Percentiles rank a stretch among this genome's conserved stretches.
Evolutionary conservation across 495 filamentous ascomycete species (phyloP).

Genomic region (Darksidea phi): DNA sequence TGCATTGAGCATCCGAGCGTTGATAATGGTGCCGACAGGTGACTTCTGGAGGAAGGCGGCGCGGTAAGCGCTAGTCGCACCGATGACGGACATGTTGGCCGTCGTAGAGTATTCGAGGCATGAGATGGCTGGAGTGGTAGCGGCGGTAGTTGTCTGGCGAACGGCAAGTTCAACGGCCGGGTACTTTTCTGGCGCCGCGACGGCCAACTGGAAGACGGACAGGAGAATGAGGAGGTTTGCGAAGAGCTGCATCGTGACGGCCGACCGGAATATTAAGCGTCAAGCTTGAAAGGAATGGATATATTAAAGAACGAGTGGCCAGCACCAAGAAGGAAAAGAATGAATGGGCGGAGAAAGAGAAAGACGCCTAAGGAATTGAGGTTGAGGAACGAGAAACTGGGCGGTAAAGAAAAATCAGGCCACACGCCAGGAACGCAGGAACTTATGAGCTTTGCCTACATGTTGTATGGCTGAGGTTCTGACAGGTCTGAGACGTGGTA

Average conservation of each 20-base stretch:
- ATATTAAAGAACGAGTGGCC: conserved; percentile 1
- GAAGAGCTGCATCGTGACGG: conserved; percentile 12
- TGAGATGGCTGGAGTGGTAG: neutral
- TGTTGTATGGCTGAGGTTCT: neutral
- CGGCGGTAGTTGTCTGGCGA: conserved; percentile 13
- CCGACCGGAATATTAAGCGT: neutral
- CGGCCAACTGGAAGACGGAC: conserved; percentile 7
- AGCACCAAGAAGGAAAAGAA: conserved; percentile 3
- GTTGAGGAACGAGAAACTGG: neutral
- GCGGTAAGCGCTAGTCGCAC: conserved; percentile 42
- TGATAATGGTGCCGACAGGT: conserved; percentile 36
- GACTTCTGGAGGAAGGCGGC: conserved; percentile 41
- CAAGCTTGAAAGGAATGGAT: neutral
- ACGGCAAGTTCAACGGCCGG: conserved; percentile 8
- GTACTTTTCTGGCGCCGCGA: conserved; percentile 8
- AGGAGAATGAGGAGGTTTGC: conserved; percentile 23
- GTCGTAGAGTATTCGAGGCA: conserved; percentile 40
- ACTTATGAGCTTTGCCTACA: neutral
- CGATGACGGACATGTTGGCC: conserved; percentile 37
- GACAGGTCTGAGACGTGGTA: neutral
- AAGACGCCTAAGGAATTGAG: neutral
- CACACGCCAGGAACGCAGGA: neutral
- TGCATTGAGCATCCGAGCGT: conserved; percentile 38
- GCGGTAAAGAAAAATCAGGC: neutral
- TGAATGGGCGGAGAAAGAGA: neutral